Base-by-base conservation (phyloP, 257 asterid genomes). In the Solanum ossicruentum region DNA sequence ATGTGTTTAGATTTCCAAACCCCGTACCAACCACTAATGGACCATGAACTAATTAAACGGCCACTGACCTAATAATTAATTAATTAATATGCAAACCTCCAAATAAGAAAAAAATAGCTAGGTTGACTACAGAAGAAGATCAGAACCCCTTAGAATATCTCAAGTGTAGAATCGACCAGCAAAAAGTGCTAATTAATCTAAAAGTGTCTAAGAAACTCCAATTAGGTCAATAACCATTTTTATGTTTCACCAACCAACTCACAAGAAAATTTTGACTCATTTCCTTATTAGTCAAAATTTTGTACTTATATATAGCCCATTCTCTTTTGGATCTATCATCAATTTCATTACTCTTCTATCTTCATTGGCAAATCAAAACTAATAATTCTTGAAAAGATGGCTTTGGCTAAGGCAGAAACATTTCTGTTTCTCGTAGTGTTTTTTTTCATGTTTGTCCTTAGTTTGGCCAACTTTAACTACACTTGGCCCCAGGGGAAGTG, bases 401-500 rank as follows among this genome's bases (percentile, higher is more conserved):
- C 56, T 65, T 49, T 84, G 85, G 79, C 52, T 52, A 55, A 5
- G 1, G 91, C 54, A 69, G 75, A 57, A 63, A n/a, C 56, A 5
- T 66, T 87, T 18, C 1, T 86, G 52, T 10, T 90, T 36, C 41
- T 88, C 0, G 84, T 57, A 7, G 66, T 86, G 10, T 84, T 79
- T 7, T 32, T 56, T 3, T 85, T 87, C 58, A 85, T 87, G 77
- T 80, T 92, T 18, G 88, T 21, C 66, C 3, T 80, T 79, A 84
- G 88, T 91, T 71, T 87, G 87, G 84, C 83, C 61, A 84, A 90
- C 15, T 89, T 93, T 89, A 86, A 90, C 56, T 90, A 81, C 69
- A 83, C 84, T 54, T 88, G 91, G 89, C 85, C 88, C 83, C 85
- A 55, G 47, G 89, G 86, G 4, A 73, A 70, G 26, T 17, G 55